Evolutionary conservation across 2,329 filamentous ascomycete species (phyloP).

Genomic region (Ceratocystis cubensis): DNA sequence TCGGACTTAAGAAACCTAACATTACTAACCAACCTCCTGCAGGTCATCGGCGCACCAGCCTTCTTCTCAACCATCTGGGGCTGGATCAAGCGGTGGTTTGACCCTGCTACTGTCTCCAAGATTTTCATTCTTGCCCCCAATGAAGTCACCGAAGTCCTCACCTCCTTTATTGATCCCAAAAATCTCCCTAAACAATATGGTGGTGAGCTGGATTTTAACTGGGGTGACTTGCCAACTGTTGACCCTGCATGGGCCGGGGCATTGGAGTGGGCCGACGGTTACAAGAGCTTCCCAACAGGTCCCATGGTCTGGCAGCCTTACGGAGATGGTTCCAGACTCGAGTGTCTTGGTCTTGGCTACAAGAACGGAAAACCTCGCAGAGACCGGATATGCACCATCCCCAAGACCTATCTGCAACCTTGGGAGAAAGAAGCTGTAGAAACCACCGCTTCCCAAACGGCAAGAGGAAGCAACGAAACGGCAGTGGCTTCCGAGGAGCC

Average conservation of each 20-base stretch:
- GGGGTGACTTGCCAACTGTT: slow-evolving; percentile 61
- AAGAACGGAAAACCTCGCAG: slow-evolving; percentile 34
- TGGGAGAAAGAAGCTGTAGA: slow-evolving; percentile 17
- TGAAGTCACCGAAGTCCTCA: slow-evolving; percentile 66
- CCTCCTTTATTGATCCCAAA: slow-evolving; percentile 64
- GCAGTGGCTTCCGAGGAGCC: slow-evolving; percentile 6
- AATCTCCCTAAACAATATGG: slow-evolving; percentile 88
- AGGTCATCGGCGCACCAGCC: slow-evolving; percentile 71
- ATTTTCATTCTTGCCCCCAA: slow-evolving; percentile 73
- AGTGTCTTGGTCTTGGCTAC: slow-evolving; percentile 43
- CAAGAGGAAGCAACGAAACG: slow-evolving; percentile 12
- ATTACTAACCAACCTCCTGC: slow-evolving; percentile 27
- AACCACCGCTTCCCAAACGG: background rate
- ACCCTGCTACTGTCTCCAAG: slow-evolving; percentile 86
- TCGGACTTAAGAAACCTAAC: background rate
- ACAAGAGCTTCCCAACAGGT: slow-evolving; percentile 42
- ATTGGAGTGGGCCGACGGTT: slow-evolving; percentile 40
- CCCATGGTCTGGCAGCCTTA: slow-evolving; percentile 46
- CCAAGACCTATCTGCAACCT: slow-evolving; percentile 31
- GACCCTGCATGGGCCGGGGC: slow-evolving; percentile 47
- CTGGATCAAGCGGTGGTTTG: slow-evolving; percentile 93
- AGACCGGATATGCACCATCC: slow-evolving; percentile 41
- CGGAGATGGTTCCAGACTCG: slow-evolving; percentile 35
- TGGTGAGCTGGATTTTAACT: slow-evolving; percentile 70
- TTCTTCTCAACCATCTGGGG: slow-evolving; percentile 93